Percentiles rank a stretch among this genome's conserved stretches.
These are phyloP conservation scores for Monosporascus sp. DNA, from an alignment of 2,329 filamentous ascomycete genomes.

Conservation along the genomic window DNA sequence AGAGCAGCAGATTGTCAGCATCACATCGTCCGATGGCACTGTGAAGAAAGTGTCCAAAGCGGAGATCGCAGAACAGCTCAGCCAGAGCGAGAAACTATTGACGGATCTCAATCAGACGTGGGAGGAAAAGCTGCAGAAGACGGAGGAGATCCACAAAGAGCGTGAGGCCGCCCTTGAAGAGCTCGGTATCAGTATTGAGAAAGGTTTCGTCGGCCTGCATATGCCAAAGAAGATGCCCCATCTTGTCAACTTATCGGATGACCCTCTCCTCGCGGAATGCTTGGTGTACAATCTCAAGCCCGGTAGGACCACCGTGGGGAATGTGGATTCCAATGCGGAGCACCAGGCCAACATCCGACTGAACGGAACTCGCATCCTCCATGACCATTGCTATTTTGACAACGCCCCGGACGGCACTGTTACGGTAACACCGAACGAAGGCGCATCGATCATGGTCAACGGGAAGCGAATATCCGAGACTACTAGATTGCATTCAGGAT, in stretches of 20 bases:
- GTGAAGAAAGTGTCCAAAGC: constrained; percentile 97
- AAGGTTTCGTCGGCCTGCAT: constrained; percentile 90
- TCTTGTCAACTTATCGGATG: constrained; percentile 94
- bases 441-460: constrained; percentile 98
- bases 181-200: constrained; percentile 97
- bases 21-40: constrained; percentile 77
- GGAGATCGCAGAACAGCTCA: constrained; percentile 94
- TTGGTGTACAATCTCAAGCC: constrained; percentile 97
- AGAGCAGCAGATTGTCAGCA: constrained; percentile 94
- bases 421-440: constrained; percentile 82
- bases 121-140: constrained; percentile 94
- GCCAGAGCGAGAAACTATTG: constrained; percentile 93
- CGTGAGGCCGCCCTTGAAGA: constrained; percentile 92
- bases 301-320: constrained; percentile 88
- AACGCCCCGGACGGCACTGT: constrained; percentile 83
- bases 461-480: constrained; percentile 84
- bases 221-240: constrained; percentile 99
- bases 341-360: constrained; percentile 81
- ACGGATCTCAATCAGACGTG: constrained; percentile 96
- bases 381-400: constrained; percentile 91
- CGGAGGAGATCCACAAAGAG: constrained; percentile 96
- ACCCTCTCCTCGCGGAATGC: constrained; percentile 90
- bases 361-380: constrained; percentile 88
- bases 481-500: constrained; percentile 82
- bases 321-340: constrained; percentile 76